Conservation (phyloP, 257 asterid species). For the Ophiorrhiza pumila region DNA sequence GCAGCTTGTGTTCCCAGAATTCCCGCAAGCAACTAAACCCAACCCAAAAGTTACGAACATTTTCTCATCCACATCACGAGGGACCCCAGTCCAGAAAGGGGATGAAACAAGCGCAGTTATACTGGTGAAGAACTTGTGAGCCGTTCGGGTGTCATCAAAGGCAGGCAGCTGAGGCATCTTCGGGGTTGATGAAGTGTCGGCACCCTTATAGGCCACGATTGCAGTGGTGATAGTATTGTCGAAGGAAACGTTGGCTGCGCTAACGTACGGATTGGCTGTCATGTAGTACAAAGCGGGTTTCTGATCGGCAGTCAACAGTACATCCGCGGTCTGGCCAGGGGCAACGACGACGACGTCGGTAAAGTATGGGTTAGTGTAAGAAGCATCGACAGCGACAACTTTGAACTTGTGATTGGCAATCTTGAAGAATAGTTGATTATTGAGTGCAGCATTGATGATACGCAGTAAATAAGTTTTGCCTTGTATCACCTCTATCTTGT, state of each 20-base stretch:
- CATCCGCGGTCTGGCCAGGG: slow-evolving; percentile 72
- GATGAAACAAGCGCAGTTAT: slow-evolving; percentile 43
- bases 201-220: slow-evolving; percentile 36
- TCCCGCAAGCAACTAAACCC: slow-evolving; percentile 44
- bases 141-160: slow-evolving; percentile 63
- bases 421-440: slow-evolving; percentile 52
- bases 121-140: slow-evolving; percentile 43
- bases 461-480: slow-evolving; percentile 73
- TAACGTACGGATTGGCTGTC: slow-evolving; percentile 52
- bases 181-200: slow-evolving; percentile 28
- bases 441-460: slow-evolving; percentile 76
- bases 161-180: slow-evolving; percentile 60
- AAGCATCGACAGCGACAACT: slow-evolving; percentile 57
- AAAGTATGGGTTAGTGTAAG: slow-evolving; percentile 53
- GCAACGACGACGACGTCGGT: slow-evolving; percentile 60
- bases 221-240: slow-evolving; percentile 54
- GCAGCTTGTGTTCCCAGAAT: slow-evolving; percentile 37
- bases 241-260: slow-evolving; percentile 27
- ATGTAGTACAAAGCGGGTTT: slow-evolving; percentile 51
- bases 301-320: slow-evolving; percentile 50
- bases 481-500: slow-evolving; percentile 31
- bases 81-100: slow-evolving; percentile 52
- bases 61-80: slow-evolving; percentile 38
- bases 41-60: slow-evolving; percentile 64
- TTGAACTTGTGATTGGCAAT: slow-evolving; percentile 57